phyloP scores from a whole-genome alignment of 768 basidiomycete species.

The Pisolithus marmoratus region DNA sequence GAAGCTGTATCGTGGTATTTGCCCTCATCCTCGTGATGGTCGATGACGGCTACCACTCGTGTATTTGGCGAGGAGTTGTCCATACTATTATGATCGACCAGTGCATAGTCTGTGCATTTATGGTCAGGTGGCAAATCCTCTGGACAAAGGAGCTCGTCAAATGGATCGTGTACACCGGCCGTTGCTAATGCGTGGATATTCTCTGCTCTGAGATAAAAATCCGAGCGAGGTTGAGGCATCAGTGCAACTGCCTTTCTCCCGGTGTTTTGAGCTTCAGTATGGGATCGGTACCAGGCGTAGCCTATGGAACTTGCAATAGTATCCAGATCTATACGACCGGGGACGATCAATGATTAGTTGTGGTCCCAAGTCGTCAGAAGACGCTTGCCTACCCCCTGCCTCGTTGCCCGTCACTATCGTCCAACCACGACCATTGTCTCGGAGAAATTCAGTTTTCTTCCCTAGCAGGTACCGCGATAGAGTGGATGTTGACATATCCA shows the following conservation, averaged over 20 bases:
- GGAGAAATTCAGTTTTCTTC: constrained; percentile 57
- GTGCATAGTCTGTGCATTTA: constrained; percentile 51
- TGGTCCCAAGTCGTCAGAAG: not conserved
- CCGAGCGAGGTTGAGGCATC: constrained; percentile 58
- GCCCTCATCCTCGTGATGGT: constrained; percentile 89
- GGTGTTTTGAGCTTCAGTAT: constrained; percentile 26
- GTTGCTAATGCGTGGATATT: constrained; percentile 72
- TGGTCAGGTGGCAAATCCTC: constrained; percentile 53
- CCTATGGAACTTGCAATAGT: constrained; percentile 81
- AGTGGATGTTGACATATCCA: constrained; percentile 15
- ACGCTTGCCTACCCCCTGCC: constrained; percentile 66
- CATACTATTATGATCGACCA: constrained; percentile 91
- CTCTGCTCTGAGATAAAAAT: constrained; percentile 79
- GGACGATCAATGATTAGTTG: not conserved
- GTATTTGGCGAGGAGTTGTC: constrained; percentile 32
- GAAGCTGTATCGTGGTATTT: constrained; percentile 51
- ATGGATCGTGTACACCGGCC: constrained; percentile 46
- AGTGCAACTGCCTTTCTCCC: constrained; percentile 61
- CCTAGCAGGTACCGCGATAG: constrained; percentile 37
- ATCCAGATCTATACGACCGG: constrained; percentile 67
- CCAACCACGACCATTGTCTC: constrained; percentile 61
- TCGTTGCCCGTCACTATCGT: constrained; percentile 93
- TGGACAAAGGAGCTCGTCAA: constrained; percentile 56
- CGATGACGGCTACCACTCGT: constrained; percentile 72
- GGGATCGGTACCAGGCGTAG: constrained; percentile 69